Conservation (phyloP, 2,329 filamentous ascomycete genomes). For the Colletotrichum higginsianum region DNA sequence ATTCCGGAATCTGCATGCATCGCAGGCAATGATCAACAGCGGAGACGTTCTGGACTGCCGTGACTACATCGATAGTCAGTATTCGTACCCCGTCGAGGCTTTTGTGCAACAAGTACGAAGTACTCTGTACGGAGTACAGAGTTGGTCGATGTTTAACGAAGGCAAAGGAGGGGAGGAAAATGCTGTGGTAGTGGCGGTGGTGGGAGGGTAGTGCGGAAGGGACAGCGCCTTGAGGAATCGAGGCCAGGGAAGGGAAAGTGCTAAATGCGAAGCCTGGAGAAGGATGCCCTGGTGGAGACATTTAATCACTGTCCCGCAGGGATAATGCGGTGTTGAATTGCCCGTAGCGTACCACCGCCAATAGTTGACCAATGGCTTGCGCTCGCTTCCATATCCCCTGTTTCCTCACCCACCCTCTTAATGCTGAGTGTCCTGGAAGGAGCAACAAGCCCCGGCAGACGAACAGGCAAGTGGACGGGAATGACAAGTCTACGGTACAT, state of each 20-base stretch:
- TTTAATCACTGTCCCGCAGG: slow-evolving; percentile 5
- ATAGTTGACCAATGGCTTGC: slow-evolving; percentile 17
- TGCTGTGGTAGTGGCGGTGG: neutral
- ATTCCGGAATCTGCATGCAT: slow-evolving; percentile 11
- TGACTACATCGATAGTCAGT: neutral
- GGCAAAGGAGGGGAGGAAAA: too few relatives aligned
- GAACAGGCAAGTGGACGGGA: slow-evolving; percentile 5
- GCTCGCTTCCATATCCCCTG: slow-evolving; percentile 29
- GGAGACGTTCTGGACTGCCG: slow-evolving; percentile 9
- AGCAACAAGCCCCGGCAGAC: slow-evolving; percentile 30
- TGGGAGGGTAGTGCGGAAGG: neutral
- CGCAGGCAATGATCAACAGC: slow-evolving; percentile 25
- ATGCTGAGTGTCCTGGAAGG: slow-evolving; percentile 10
- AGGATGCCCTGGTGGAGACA: slow-evolving; percentile 1
- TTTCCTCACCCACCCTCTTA: neutral
- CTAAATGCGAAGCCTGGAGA: slow-evolving; percentile 11
- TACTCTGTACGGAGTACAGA: too few relatives aligned
- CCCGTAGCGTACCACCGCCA: slow-evolving; percentile 23
- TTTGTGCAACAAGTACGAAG: neutral
- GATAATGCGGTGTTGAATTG: slow-evolving; percentile 27
- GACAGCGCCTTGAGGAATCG: neutral
- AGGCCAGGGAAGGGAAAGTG: neutral
- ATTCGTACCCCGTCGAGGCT: neutral
- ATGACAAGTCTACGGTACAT: neutral
- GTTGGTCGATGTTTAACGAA: too few relatives aligned